A percentile compares a stretch with the other conserved stretches of the same genome.
These are phyloP conservation scores for Wickerhamiella spandovensis DNA, from an alignment of 805 yeast species.

Conservation along the genomic window DNA sequence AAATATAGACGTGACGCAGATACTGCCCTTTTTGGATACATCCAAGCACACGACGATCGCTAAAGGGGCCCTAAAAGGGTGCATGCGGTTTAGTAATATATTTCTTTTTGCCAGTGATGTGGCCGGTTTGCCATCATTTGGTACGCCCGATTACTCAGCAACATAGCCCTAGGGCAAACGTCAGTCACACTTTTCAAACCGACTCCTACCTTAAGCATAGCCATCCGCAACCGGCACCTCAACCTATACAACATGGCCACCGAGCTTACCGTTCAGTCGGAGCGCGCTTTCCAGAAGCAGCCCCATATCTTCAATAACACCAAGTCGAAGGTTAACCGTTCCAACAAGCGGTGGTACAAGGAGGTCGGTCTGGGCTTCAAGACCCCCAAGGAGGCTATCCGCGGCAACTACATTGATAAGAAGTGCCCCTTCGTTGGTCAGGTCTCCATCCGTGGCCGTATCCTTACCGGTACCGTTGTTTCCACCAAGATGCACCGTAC, in stretches of 20 bases:
- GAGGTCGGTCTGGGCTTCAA: slow-evolving; percentile 99
- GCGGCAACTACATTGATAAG: slow-evolving; percentile 98
- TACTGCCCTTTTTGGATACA: no score
- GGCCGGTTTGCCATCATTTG: no score
- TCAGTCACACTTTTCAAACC: background rate
- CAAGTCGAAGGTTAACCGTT: slow-evolving; percentile 96
- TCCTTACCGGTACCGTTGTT: slow-evolving; percentile 98
- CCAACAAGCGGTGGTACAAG: slow-evolving; percentile 99
- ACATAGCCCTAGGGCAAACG: background rate
- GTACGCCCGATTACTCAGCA: background rate
- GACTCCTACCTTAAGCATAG: background rate
- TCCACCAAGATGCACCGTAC: slow-evolving; percentile 99
- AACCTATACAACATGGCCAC: slow-evolving; percentile 58
- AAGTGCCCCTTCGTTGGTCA: slow-evolving; percentile 98
- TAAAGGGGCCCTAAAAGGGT: no score
- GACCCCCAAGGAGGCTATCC: slow-evolving; percentile 98
- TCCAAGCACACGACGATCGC: no score
- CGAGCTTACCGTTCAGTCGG: slow-evolving; percentile 99
- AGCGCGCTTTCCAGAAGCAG: slow-evolving; percentile 99
- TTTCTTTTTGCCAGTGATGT: no score
- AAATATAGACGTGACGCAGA: no score
- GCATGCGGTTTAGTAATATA: no score
- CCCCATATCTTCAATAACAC: slow-evolving; percentile 99
- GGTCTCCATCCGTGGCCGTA: slow-evolving; percentile 98
- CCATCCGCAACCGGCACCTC: background rate